Base-by-base conservation (phyloP, 208 protist genomes). In the Lotmaria passim region DNA sequence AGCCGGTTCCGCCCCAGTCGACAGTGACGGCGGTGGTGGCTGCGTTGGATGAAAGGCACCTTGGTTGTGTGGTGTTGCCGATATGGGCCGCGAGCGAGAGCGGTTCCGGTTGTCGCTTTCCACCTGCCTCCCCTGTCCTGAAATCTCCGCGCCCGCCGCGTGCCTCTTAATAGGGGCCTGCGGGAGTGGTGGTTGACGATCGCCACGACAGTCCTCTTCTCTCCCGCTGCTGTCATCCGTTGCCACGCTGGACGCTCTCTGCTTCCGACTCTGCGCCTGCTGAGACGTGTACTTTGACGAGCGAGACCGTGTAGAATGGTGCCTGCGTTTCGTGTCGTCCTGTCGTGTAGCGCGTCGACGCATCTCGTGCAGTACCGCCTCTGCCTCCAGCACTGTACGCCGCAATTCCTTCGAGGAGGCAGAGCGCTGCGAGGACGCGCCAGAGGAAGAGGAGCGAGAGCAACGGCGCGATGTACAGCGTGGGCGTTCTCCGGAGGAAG, bases 331-430 rank as follows among this genome's bases (percentile, higher is more conserved):
- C 3, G 14, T 33, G n/a, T 12, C 7, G 2, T 21, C 11, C 23
- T 5, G 31, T 30, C 43, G 4, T 47, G 3, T 41, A 2, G 43
- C 44, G 15, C 26, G n/a, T 15, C 30, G 46, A 26, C 44, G 52
- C 59, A 75, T 63, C 4, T 33, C 50, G 23, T 26, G 31, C n/a
- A 75, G 52, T 3, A 68, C 26, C 34, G 28, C 50, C 21, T 66
- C 57, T 8, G 69, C 69, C 52, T 59, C 55, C 17, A 41, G 53
- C 12, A 75, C 60, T 6, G 70, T 39, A 26, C 46, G 28, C 21
- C 26, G 55, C 28, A 76, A 38, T 17, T 46, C 15, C 36, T 12
- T 6, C 36, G 44, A 39, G 6, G 67, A 73, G 30, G 55, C 38
- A n/a, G 44, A 17, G 21, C 41, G 36, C 11, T 34, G 52, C 6